These are phyloP conservation scores for Pseudognaphalium luteoalbum DNA, from an alignment of 129 eudicot species.

Conservation along the genomic window DNA sequence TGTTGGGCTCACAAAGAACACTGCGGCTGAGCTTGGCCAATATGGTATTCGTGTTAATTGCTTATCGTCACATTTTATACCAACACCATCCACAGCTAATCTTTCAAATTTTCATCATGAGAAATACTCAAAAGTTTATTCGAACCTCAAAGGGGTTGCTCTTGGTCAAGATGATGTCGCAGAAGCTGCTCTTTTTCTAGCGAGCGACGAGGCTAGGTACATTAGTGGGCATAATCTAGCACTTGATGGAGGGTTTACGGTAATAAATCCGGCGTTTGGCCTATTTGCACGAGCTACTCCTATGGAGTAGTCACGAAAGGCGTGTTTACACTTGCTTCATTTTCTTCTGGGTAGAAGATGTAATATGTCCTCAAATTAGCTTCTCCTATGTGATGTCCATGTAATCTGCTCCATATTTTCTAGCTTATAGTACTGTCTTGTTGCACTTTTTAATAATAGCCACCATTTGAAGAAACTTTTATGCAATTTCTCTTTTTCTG, in stretches of 20 bases:
- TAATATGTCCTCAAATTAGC: no score
- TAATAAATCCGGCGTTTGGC: slow-evolving; percentile 33
- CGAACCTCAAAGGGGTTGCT: slow-evolving; percentile 31
- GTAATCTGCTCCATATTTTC: no score
- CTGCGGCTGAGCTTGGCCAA: slow-evolving; percentile 44
- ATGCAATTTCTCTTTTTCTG: no score
- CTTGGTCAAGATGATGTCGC: slow-evolving; percentile 39
- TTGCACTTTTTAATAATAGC: no score
- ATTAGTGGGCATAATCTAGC: slow-evolving; percentile 38
- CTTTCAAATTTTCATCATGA: slow-evolving; percentile 21
- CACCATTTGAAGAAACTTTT: no score
- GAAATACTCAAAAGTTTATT: neutral
- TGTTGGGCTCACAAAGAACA: slow-evolving; percentile 46
- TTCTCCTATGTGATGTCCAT: no score
- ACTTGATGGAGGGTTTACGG: slow-evolving; percentile 51
- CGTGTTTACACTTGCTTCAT: neutral
- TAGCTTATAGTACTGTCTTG: no score
- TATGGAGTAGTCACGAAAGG: neutral
- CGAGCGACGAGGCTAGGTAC: slow-evolving; percentile 30
- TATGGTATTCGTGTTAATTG: slow-evolving; percentile 50
- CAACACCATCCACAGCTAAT: slow-evolving; percentile 20
- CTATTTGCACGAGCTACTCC: slow-evolving; percentile 26
- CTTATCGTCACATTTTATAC: slow-evolving; percentile 37
- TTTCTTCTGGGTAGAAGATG: neutral
- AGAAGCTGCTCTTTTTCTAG: slow-evolving; percentile 43